Evolutionary conservation across 495 filamentous ascomycete genomes (phyloP).

Genomic region (Letharia lupina): DNA sequence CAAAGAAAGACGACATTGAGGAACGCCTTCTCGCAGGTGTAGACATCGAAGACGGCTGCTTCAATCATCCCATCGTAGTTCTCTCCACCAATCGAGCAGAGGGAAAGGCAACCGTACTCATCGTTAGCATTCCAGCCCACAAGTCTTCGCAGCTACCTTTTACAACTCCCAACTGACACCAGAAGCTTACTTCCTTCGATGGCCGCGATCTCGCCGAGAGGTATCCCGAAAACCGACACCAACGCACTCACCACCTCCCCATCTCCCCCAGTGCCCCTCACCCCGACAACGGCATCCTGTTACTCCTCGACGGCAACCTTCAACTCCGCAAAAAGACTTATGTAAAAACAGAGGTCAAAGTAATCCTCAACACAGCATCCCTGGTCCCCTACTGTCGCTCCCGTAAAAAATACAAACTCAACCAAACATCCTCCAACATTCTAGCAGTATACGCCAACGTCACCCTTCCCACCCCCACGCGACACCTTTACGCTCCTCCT

Average conservation of each 20-base stretch:
- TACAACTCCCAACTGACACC: neutral
- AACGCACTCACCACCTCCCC: conserved; percentile 25
- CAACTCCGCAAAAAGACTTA: conserved; percentile 14
- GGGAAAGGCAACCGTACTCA: conserved; percentile 11
- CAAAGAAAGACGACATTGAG: neutral
- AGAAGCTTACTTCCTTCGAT: conserved; percentile 30
- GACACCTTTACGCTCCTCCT: neutral
- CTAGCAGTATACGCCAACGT: conserved; percentile 1
- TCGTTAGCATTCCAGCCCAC: conserved; percentile 5
- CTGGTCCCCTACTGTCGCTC: conserved; percentile 9
- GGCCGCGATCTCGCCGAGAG: conserved; percentile 23
- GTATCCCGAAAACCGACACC: conserved; percentile 9
- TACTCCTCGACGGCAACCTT: conserved; percentile 18
- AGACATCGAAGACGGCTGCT: neutral
- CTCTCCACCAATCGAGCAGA: neutral
- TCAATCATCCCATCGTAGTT: neutral
- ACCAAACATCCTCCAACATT: neutral
- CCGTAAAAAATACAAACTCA: conserved; percentile 6
- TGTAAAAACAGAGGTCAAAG: conserved; percentile 7
- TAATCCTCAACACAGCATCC: neutral
- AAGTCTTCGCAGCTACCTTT: neutral
- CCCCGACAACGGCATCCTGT: conserved; percentile 28
- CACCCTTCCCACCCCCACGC: neutral
- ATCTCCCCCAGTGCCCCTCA: conserved; percentile 26
- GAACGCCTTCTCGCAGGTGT: neutral